Evolutionary conservation across 2,329 filamentous ascomycete species (phyloP).

Genomic region (Aspergillus sp.): DNA sequence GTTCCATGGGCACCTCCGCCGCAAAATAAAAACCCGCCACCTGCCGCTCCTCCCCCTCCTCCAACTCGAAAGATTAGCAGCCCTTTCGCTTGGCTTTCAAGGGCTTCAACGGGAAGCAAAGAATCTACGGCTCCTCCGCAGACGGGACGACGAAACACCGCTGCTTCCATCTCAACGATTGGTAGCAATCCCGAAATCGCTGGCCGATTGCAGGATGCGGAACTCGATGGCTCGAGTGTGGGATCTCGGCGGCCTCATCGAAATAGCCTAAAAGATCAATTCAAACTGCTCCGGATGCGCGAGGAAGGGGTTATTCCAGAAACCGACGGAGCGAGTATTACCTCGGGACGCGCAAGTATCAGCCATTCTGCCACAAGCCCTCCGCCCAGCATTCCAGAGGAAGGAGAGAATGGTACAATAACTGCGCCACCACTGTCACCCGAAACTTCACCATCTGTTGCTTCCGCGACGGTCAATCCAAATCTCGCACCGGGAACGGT

Average conservation of each 20-base stretch:
- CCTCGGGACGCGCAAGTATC: slow-evolving; percentile 48
- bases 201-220: slow-evolving; percentile 71
- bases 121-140: slow-evolving; percentile 59
- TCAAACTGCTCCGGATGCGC: slow-evolving; percentile 75
- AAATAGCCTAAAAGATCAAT: slow-evolving; percentile 75
- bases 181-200: slow-evolving; percentile 81
- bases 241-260: slow-evolving; percentile 55
- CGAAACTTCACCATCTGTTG: slow-evolving; percentile 47
- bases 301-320: slow-evolving; percentile 69
- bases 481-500: slow-evolving; percentile 83
- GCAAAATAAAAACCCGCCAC: slow-evolving; percentile 40
- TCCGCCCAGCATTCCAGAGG: slow-evolving; percentile 52
- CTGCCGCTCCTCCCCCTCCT: slow-evolving; percentile 45
- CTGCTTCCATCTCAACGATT: slow-evolving; percentile 77
- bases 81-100: slow-evolving; percentile 83
- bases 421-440: slow-evolving; percentile 33
- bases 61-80: slow-evolving; percentile 75
- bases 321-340: slow-evolving; percentile 59
- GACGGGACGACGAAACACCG: slow-evolving; percentile 70
- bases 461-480: slow-evolving; percentile 68
- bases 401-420: slow-evolving; percentile 48
- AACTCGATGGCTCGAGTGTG: slow-evolving; percentile 50
- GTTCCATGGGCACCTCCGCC: slow-evolving; percentile 72
- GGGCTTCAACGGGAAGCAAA: slow-evolving; percentile 62
- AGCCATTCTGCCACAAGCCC: slow-evolving; percentile 53